phyloP scores from a whole-genome alignment of 352 stramenopile species.

The Pythium phragmitis region DNA sequence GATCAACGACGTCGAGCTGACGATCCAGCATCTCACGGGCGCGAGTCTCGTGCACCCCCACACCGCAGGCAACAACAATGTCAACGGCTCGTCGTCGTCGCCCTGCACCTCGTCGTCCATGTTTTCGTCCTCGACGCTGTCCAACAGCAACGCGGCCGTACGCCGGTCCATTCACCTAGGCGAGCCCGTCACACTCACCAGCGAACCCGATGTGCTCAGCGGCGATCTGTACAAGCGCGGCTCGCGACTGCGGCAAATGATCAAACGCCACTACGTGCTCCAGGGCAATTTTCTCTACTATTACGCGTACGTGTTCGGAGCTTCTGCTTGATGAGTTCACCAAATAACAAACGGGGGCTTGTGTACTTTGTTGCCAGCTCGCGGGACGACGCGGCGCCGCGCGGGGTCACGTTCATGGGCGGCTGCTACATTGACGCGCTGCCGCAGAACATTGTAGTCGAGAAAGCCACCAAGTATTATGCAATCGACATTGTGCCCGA shows the following conservation, averaged over 20 bases:
- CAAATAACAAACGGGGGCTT: background rate
- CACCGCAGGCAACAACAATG: conserved; percentile 15
- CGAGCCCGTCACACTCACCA: conserved; percentile 27
- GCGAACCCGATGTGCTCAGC: conserved; percentile 40
- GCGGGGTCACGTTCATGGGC: conserved; percentile 77
- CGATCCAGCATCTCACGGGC: conserved; percentile 17
- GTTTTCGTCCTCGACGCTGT: background rate
- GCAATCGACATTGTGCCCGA: conserved; percentile 87
- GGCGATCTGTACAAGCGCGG: conserved; percentile 80
- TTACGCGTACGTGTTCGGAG: conserved; percentile 50
- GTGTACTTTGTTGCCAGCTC: conserved; percentile 27
- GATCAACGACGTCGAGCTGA: conserved; percentile 39
- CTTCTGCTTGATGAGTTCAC: background rate
- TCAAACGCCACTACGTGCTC: conserved; percentile 82
- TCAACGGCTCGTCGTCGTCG: conserved; percentile 7
- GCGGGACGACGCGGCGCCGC: conserved; percentile 67
- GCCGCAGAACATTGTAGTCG: conserved; percentile 52
- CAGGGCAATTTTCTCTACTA: conserved; percentile 90
- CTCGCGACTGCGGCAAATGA: conserved; percentile 82
- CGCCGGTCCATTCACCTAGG: conserved; percentile 30
- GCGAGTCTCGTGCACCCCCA: background rate
- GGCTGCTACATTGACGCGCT: conserved; percentile 78
- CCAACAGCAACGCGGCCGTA: background rate
- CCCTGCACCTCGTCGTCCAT: conserved; percentile 9
- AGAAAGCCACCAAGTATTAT: conserved; percentile 84